Base-by-base conservation (phyloP, 768 basidiomycete genomes). In the Boletus pseudo-olivaceus region DNA sequence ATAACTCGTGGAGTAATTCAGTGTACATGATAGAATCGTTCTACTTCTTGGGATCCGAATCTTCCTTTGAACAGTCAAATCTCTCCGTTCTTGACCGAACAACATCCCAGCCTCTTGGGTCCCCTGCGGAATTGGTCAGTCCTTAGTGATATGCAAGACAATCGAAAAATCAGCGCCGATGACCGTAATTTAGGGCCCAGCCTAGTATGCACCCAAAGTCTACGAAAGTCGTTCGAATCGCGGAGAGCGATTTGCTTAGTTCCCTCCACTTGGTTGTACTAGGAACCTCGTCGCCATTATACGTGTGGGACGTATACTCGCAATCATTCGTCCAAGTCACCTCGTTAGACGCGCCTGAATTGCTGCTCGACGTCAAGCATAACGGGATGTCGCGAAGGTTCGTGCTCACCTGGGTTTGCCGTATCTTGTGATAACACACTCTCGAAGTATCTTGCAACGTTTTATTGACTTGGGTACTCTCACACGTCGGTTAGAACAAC, bases 391-490 rank as follows among this genome's bases (percentile, higher is more conserved):
- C 80, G 58, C 59, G 63, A 49, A 88, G 88, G 90, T 85, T 45
- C 27, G 63, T 45, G 11, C 51, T 47, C 11, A 29, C 39, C 70
- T 27, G 17, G 41, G 12, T 41, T 20, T 27, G 15, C 37, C 26
- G 39, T 46, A 15, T 29, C 39, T 10, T 38, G 43, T 12, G 30
- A 32, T 55, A 29, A 64, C 40, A 7, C 10, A 26, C 51, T 26
- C 2, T 47, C 26, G 17, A 54, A 90, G 88, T 66, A 65, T 87
- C 7, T 67, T 83, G 23, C 68, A 73, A 35, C 78, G 85, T 7
- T 92, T 92, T 67, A 56, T 89, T 30, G 77, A 73, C 7, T 83
- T 93, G 45, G 90, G 90, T 7, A 82, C 82, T 1, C 66, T 84
- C 3, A 64, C 88, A 37, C 81, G 89, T 42, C 80, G 90, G 20